These are phyloP conservation scores for Marasmius oreades DNA, from an alignment of 1,284 basidiomycete species.

Conservation along the genomic window DNA sequence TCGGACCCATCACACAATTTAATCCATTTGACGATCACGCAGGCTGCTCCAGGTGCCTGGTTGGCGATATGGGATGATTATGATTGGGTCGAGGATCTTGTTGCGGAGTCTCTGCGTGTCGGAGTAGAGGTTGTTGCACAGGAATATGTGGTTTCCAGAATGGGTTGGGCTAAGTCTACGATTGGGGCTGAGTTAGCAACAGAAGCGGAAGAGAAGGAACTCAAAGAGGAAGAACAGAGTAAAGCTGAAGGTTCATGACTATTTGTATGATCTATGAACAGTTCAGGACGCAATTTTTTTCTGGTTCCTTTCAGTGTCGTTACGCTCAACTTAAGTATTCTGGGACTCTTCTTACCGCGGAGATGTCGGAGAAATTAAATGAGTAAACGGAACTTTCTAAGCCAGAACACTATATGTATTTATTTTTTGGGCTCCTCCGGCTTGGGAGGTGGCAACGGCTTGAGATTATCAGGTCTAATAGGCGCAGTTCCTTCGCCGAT, in stretches of 20 bases:
- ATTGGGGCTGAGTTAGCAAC: constrained; percentile 7
- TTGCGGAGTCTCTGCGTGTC: constrained; percentile 81
- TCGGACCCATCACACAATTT: constrained; percentile 81
- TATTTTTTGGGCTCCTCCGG: constrained; percentile 69
- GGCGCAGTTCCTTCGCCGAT: constrained; percentile 82
- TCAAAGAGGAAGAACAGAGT: constrained; percentile 15
- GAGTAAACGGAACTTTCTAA: background rate
- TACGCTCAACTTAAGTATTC: no score
- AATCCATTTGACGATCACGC: constrained; percentile 73
- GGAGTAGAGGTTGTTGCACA: constrained; percentile 86
- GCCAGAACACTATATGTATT: constrained; percentile 15
- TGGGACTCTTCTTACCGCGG: background rate
- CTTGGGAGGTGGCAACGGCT: constrained; percentile 66
- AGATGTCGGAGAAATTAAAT: background rate
- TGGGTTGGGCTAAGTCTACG: constrained; percentile 61
- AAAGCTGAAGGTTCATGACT: constrained; percentile 30
- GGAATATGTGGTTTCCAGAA: constrained; percentile 78
- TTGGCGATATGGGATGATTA: constrained; percentile 85
- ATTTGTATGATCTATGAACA: constrained; percentile 22
- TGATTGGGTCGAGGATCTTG: constrained; percentile 93
- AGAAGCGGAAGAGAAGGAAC: constrained; percentile 14
- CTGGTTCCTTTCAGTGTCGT: no score
- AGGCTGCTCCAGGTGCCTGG: constrained; percentile 80
- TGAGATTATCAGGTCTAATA: constrained; percentile 67
- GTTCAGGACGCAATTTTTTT: no score